Evolutionary conservation across 495 filamentous ascomycete species (phyloP).

Genomic region (Hamigera avellanea): DNA sequence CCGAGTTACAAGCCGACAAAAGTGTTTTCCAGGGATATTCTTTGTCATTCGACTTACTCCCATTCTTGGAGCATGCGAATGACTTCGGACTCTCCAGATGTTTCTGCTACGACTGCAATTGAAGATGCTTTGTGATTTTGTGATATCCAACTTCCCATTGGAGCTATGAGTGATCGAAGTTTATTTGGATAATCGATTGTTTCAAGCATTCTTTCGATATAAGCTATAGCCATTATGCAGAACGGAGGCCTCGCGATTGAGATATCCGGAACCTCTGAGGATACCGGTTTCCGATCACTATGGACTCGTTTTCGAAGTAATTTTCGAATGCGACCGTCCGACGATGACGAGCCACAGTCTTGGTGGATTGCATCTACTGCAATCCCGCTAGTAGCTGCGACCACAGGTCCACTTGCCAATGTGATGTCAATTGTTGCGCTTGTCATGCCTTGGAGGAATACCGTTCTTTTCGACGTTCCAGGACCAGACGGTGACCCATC

Average conservation of each 20-base stretch:
- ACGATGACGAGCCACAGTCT: slow-evolving; percentile 39
- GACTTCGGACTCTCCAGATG: too few relatives aligned
- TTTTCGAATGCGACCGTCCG: slow-evolving; percentile 31
- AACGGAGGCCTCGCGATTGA: not conserved
- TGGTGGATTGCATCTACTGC: slow-evolving; percentile 78
- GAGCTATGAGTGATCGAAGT: too few relatives aligned
- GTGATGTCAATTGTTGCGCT: slow-evolving; percentile 66
- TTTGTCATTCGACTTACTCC: too few relatives aligned
- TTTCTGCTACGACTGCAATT: too few relatives aligned
- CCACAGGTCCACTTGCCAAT: slow-evolving; percentile 62
- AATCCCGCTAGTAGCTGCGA: slow-evolving; percentile 62
- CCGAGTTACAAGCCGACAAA: too few relatives aligned
- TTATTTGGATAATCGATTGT: too few relatives aligned
- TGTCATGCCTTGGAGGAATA: slow-evolving; percentile 51
- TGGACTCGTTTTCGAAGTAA: slow-evolving; percentile 1
- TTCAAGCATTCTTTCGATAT: too few relatives aligned
- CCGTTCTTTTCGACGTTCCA: slow-evolving; percentile 17
- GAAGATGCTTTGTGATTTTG: slow-evolving; percentile 5
- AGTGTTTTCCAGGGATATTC: too few relatives aligned
- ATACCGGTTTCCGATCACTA: not conserved
- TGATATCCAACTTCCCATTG: too few relatives aligned
- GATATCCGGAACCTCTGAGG: not conserved
- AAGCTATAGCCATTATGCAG: not conserved
- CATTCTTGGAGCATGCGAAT: too few relatives aligned
- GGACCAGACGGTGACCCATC: slow-evolving; percentile 12